Evolutionary conservation across 495 filamentous ascomycete genomes (phyloP).

Genomic region (Halenospora varia): DNA sequence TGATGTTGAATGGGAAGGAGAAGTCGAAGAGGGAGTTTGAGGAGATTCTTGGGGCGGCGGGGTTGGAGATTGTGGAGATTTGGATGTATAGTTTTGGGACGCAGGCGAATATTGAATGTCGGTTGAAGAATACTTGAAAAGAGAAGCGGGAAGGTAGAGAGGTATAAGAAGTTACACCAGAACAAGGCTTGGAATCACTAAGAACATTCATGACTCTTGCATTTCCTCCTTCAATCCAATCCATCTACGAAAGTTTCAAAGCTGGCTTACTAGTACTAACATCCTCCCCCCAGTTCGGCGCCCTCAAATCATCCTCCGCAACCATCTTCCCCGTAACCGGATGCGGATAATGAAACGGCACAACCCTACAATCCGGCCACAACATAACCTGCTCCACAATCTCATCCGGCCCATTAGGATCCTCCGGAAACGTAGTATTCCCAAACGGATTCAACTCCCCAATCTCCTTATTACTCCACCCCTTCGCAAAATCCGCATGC

Average conservation of each 20-base stretch:
- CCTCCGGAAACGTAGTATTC: conserved; percentile 39
- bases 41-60: conserved; percentile 20
- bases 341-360: conserved; percentile 53
- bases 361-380: conserved; percentile 51
- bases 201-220: too few relatives aligned
- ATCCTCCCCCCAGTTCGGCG: conserved; percentile 40
- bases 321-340: conserved; percentile 45
- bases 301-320: conserved; percentile 41
- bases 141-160: too few relatives aligned
- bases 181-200: too few relatives aligned
- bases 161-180: too few relatives aligned
- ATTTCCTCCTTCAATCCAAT: too few relatives aligned
- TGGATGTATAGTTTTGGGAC: background rate
- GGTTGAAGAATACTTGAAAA: background rate
- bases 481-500: conserved; percentile 48
- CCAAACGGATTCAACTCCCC: conserved; percentile 48
- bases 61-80: background rate
- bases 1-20: conserved; percentile 30
- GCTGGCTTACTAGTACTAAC: conserved; percentile 33
- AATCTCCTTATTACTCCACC: conserved; percentile 46
- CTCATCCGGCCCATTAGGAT: conserved; percentile 48
- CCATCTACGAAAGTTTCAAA: too few relatives aligned
- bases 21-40: conserved; percentile 27
- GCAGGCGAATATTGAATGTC: background rate
- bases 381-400: conserved; percentile 48